Base-by-base conservation (phyloP, 768 basidiomycete species). In the Artomyces pyxidatus region DNA sequence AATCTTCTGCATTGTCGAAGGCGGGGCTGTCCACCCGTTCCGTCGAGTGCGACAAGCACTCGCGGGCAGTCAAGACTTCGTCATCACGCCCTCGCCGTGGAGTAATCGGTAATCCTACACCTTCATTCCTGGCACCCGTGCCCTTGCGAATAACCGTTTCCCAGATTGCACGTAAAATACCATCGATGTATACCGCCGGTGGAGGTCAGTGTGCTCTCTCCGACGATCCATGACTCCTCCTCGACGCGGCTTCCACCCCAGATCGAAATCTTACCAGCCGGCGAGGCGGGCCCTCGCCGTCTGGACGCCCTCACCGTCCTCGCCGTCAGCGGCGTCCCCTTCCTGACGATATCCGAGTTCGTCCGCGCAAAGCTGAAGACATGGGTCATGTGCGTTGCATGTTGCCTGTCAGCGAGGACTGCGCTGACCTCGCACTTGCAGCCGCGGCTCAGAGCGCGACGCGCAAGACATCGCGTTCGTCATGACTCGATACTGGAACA, bases 281-380 rank as follows among this genome's bases (percentile, higher is more conserved):
- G 88, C 25, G 88, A 89, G 66, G 76, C 79, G 43, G 88, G 88
- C 2, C 88, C 88, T 40, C 83, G 86, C 42, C 76, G 75, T 56
- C 73, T 90, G 39, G 83, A 89, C 66, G 61, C 68, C 45, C 69
- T 76, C 27, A 88, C 82, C 3, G 78, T 82, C 48, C 83, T 82
- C 74, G 74, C 67, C 49, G 61, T 91, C 19, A 80, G 81, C 48
- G 76, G 78, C 19, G 68, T 91, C 5, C 89, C 88, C 9, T 91
- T 91, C 70, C 67, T 92, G 58, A 81, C 83, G n/a, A 71, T 86
- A 51, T 88, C 88, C 35, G 88, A 92, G 64, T 91, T 91, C 67
- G 68, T 91, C 59, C 75, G 88, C 58, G 88, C 87, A 40, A 92
- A 91, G 70, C 71, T 92, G 45, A 90, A 86, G 58, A 66, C 77